These are phyloP conservation scores for Colletotrichum orchidophilum DNA, from an alignment of 2,329 filamentous ascomycete genomes.

Conservation along the genomic window DNA sequence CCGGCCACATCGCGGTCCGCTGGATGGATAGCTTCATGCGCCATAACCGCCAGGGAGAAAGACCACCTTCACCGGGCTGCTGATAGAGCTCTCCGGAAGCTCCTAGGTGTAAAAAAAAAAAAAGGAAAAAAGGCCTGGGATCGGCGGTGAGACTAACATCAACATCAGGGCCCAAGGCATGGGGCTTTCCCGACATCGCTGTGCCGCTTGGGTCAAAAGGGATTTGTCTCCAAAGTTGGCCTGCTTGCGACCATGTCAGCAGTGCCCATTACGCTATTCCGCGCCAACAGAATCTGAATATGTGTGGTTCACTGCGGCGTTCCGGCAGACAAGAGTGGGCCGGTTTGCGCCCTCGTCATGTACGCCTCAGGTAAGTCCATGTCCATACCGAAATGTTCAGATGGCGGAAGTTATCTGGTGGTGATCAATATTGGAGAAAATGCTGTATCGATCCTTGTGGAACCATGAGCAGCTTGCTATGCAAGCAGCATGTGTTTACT, in stretches of 20 bases:
- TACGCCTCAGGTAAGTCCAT: background rate
- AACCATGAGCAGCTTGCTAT: background rate
- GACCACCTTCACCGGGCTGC: too few species aligned
- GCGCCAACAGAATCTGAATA: background rate
- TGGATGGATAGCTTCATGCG: background rate
- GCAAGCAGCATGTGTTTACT: background rate
- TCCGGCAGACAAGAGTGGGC: background rate
- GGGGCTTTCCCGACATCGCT: background rate
- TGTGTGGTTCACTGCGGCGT: background rate
- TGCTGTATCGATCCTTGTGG: too few species aligned
- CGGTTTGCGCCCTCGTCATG: background rate
- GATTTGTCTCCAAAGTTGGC: background rate
- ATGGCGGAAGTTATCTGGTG: background rate
- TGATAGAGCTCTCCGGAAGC: too few species aligned
- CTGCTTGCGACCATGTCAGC: background rate
- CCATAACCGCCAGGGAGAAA: too few species aligned
- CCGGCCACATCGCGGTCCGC: background rate
- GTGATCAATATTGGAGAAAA: too few species aligned
- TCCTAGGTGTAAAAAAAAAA: too few species aligned
- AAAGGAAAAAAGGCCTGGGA: too few species aligned
- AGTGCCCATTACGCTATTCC: background rate
- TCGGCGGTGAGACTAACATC: background rate
- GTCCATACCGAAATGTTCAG: background rate
- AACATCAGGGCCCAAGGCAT: background rate
- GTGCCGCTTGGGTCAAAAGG: background rate